A percentile compares a stretch with the other conserved stretches of the same genome.
These are phyloP conservation scores for Trichoderma gamsii DNA, from an alignment of 495 filamentous ascomycete genomes.

Conservation along the genomic window DNA sequence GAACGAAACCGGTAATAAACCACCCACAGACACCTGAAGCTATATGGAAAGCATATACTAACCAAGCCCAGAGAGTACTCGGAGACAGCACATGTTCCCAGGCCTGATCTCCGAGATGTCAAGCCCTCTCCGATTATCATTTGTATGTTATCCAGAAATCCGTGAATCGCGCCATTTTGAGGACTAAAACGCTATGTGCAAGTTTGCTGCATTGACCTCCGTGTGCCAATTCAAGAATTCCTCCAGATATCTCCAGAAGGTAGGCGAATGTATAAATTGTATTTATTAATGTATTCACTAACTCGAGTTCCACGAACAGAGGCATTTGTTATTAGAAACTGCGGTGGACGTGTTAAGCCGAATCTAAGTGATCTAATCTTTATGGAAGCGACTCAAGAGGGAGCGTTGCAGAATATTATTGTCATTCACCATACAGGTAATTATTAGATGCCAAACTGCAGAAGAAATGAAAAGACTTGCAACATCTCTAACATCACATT, in stretches of 20 bases:
- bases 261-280: background rate
- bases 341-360: background rate
- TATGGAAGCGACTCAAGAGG: background rate
- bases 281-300: background rate
- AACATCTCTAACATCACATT: background rate
- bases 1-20: background rate
- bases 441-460: background rate
- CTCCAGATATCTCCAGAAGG: background rate
- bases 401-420: background rate
- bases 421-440: background rate
- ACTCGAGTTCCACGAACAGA: background rate
- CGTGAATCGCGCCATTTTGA: background rate
- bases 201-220: background rate
- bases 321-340: background rate
- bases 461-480: background rate
- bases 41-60: background rate
- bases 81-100: background rate
- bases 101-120: background rate
- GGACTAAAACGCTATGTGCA: background rate
- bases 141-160: background rate
- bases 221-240: background rate
- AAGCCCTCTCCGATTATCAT: background rate
- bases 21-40: no score
- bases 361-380: background rate
- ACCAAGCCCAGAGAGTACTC: background rate